Conservation (phyloP, 2,329 filamentous ascomycete genomes). For the Colletotrichum chlorophyti region DNA sequence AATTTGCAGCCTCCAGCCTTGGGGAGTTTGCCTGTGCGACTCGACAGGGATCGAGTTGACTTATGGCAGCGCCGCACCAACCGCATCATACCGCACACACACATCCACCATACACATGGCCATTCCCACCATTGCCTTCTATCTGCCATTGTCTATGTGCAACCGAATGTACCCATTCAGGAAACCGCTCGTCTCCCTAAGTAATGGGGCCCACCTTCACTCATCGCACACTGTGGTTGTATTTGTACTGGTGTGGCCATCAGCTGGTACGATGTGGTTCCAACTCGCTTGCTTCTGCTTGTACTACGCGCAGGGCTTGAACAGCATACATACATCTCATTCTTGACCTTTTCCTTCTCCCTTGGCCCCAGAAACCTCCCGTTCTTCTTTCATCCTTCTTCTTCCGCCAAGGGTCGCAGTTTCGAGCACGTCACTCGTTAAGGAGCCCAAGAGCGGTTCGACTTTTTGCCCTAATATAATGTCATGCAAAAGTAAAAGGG, state of each 20-base stretch:
- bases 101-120: too few species aligned
- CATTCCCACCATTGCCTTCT: conserved; percentile 1
- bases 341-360: conserved; percentile 10
- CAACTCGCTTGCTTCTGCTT: conserved; percentile 27
- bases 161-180: conserved; percentile 3
- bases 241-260: conserved; percentile 9
- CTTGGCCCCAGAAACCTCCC: conserved; percentile 10
- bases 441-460: not conserved
- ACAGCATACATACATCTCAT: conserved; percentile 23
- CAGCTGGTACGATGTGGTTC: conserved; percentile 19
- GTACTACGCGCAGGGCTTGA: conserved; percentile 16
- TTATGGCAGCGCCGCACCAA: conserved; percentile 28
- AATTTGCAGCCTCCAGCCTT: conserved; percentile 21
- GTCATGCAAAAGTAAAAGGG: conserved; percentile 32
- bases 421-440: conserved; percentile 8
- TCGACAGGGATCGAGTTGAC: conserved; percentile 9
- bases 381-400: conserved; percentile 9
- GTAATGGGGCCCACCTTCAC: conserved; percentile 13
- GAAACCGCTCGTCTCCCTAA: conserved; percentile 1
- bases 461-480: conserved; percentile 30
- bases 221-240: conserved; percentile 13
- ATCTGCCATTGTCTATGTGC: conserved; percentile 6
- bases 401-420: not conserved
- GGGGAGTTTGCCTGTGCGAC: conserved; percentile 25
- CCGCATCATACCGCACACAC: conserved; percentile 8